Evolutionary conservation across 1,139 yeast genomes (phyloP).

Genomic region (Scheffersomyces titani): DNA sequence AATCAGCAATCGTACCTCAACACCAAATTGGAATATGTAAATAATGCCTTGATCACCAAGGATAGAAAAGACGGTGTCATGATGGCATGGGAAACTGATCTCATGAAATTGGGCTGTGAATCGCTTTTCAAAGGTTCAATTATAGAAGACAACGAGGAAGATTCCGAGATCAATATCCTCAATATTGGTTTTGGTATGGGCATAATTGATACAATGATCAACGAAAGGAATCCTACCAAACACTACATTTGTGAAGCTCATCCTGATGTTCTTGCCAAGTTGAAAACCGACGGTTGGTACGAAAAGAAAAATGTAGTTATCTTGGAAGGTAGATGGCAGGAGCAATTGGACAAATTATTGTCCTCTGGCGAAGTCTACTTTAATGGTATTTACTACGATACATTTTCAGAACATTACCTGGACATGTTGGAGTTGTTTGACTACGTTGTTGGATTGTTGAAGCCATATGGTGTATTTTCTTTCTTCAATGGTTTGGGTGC

Average conservation of each 20-base stretch:
- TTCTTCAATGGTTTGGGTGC: constrained; percentile 98
- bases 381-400: constrained; percentile 92
- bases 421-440: constrained; percentile 90
- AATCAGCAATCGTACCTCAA: constrained; percentile 65
- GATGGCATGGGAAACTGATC: constrained; percentile 94
- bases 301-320: constrained; percentile 70
- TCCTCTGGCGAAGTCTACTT: constrained; percentile 67
- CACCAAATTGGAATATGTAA: constrained; percentile 69
- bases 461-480: constrained; percentile 80
- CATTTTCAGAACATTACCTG: constrained; percentile 82
- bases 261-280: constrained; percentile 77
- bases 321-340: constrained; percentile 92
- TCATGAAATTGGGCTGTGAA: constrained; percentile 81
- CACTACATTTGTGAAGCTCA: constrained; percentile 96
- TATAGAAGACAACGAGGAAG: constrained; percentile 27
- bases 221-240: constrained; percentile 55
- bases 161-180: constrained; percentile 54
- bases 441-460: constrained; percentile 74
- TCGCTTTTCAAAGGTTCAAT: constrained; percentile 51
- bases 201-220: constrained; percentile 80
- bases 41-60: constrained; percentile 70
- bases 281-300: constrained; percentile 82
- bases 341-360: constrained; percentile 63
- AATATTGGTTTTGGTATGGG: constrained; percentile 98
- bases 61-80: constrained; percentile 85